Evolutionary conservation across 139 green algal species (phyloP).

Genomic region (Zygnema cylindricum): DNA sequence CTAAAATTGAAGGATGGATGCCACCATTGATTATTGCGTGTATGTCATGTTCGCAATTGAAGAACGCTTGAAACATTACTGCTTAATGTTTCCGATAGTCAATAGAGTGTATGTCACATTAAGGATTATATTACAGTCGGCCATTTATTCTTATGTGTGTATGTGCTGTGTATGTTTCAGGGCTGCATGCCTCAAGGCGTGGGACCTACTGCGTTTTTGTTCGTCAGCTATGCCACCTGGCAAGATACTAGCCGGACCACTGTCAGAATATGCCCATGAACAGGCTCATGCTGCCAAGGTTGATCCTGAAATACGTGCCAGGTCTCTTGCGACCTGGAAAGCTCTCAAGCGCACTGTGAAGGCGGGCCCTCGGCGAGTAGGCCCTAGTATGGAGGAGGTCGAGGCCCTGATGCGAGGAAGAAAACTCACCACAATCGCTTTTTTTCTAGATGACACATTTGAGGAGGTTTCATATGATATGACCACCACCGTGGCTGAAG

Average conservation of each 20-base stretch:
- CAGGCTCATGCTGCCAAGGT: slow-evolving; percentile 62
- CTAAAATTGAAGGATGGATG: too few relatives aligned
- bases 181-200: slow-evolving; percentile 66
- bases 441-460: slow-evolving; percentile 97
- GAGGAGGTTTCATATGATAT: slow-evolving; percentile 92
- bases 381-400: slow-evolving; percentile 88
- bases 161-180: too few relatives aligned
- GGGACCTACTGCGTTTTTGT: slow-evolving; percentile 90
- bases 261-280: slow-evolving; percentile 87
- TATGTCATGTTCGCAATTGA: too few relatives aligned
- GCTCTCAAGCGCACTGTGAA: slow-evolving; percentile 88
- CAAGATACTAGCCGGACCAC: slow-evolving; percentile 79
- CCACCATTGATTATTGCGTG: too few relatives aligned
- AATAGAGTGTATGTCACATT: too few relatives aligned
- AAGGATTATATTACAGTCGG: too few relatives aligned
- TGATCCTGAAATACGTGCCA: slow-evolving; percentile 52
- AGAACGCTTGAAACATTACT: too few relatives aligned
- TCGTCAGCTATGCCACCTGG: slow-evolving; percentile 84
- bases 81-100: too few relatives aligned
- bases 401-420: slow-evolving; percentile 76
- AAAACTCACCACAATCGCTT: slow-evolving; percentile 82
- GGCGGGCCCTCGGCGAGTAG: slow-evolving; percentile 80
- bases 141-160: too few relatives aligned
- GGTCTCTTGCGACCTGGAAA: slow-evolving; percentile 74
- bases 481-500: slow-evolving; percentile 87